A percentile compares a stretch with the other conserved stretches of the same genome.
Conservation (phyloP, 208 protist species). For the Trypanosoma boissoni region DNA sequence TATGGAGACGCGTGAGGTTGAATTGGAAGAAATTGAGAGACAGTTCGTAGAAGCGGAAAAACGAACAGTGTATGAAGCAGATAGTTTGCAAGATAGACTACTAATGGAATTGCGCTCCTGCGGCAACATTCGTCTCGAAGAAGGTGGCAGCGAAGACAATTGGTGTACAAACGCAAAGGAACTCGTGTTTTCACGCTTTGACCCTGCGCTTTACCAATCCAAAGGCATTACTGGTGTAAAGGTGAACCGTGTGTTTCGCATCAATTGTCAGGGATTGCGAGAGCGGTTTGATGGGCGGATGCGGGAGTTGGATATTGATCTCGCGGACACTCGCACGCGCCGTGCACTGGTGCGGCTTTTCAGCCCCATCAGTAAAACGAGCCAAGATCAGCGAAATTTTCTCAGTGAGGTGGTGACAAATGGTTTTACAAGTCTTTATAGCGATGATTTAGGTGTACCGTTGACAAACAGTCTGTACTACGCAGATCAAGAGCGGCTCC, state of each 20-base stretch:
- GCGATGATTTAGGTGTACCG: slow-evolving; percentile 60
- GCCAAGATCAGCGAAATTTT: slow-evolving; percentile 36
- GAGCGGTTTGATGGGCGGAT: slow-evolving; percentile 83
- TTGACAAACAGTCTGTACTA: slow-evolving; percentile 88
- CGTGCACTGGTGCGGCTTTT: slow-evolving; percentile 85
- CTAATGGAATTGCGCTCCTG: slow-evolving; percentile 85
- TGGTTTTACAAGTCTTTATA: slow-evolving; percentile 25
- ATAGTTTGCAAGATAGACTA: slow-evolving; percentile 51
- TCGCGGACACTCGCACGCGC: slow-evolving; percentile 61
- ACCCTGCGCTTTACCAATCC: slow-evolving; percentile 38
- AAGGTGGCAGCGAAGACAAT: slow-evolving; percentile 48
- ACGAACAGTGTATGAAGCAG: slow-evolving; percentile 32
- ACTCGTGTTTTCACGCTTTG: slow-evolving; percentile 68
- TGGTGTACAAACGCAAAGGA: slow-evolving; percentile 67
- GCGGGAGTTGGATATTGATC: slow-evolving; percentile 66
- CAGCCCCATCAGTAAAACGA: slow-evolving; percentile 33
- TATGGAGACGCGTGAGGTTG: slow-evolving; percentile 60
- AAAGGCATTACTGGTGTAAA: slow-evolving; percentile 60
- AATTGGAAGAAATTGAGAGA: slow-evolving; percentile 43
- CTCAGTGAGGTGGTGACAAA: slow-evolving; percentile 48
- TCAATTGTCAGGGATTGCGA: slow-evolving; percentile 77
- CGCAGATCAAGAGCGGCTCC: slow-evolving; percentile 75
- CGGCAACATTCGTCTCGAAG: slow-evolving; percentile 89
- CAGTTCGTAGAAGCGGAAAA: slow-evolving; percentile 34
- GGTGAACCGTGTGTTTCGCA: slow-evolving; percentile 70